Base-by-base conservation (phyloP, 2,329 filamentous ascomycete genomes). In the Camillea tinctor region DNA sequence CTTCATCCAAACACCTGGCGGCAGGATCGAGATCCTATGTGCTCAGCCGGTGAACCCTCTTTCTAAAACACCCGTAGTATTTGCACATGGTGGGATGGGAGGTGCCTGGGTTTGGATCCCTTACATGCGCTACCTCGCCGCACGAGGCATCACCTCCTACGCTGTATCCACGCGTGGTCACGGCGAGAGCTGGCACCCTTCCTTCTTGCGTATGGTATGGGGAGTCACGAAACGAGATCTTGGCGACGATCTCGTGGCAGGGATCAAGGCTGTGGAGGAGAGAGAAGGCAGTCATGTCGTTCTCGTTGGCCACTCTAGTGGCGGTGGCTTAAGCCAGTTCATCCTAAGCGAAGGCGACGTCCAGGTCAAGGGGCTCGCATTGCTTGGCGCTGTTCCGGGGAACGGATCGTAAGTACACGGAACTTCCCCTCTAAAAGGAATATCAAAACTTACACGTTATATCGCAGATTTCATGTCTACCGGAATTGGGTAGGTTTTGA, bases 51-150 rank as follows among this genome's bases (percentile, higher is more conserved):
- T 64, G 1, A 62, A 59, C 20, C 56, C 49, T 49, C 52, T 40
- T 13, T 67, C 69, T 15, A 69, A 55, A 17, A 53, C 75, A 9
- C 77, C 80, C 1, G 68, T 84, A 13, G 77, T 84, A 72, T 84
- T 85, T 70, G 73, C 78, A 36, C 82, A 85, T 63, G 83, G 82
- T 48, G 81, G 81, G 54, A 83, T 84, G 74, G 83, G 82, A 49
- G 75, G 75, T 57, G 84, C 83, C 7, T 79, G 77, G 68, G 76
- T 84, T 20, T 85, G 81, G 80, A 73, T 79, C 8, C 75, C 79
- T 50, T 86, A 82, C 65, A 79, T 86, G 75, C 72, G 71, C 22
- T 81, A 75, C 65, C 78, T 85, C 57, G 73, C 80, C 2, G 63
- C 71, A 4, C 70, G 70, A 22, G 77, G 79, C 15, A 75, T 81